A percentile compares a stretch with the other conserved stretches of the same genome.
Evolutionary conservation across 208 protist genomes (phyloP).

Genomic region (Polymyxa betae): DNA sequence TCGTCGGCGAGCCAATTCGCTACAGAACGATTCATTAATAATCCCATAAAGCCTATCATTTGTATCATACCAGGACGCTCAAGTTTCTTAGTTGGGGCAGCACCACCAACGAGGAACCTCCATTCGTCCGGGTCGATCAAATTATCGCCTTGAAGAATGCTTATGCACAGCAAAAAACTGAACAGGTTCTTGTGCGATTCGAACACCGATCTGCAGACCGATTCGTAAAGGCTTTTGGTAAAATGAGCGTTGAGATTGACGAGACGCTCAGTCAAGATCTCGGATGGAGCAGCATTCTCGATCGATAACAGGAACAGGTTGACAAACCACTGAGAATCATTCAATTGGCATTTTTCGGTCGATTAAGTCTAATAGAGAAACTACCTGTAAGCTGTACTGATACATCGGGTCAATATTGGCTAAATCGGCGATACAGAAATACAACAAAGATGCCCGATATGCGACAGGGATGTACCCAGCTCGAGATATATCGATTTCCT

Average conservation of each 20-base stretch:
- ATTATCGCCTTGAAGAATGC: conserved; percentile 85
- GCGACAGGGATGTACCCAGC: conserved; percentile 92
- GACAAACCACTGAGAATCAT: conserved; percentile 84
- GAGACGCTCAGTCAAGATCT: conserved; percentile 78
- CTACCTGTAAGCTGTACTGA: conserved; percentile 72
- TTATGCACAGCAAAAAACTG: conserved; percentile 85
- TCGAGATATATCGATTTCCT: conserved; percentile 92
- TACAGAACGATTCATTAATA: conserved; percentile 33
- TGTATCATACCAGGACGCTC: conserved; percentile 20
- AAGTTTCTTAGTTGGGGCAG: conserved; percentile 55
- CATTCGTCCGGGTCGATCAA: conserved; percentile 81
- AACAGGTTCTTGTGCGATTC: conserved; percentile 96
- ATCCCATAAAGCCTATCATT: neutral
- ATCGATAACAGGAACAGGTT: conserved; percentile 83
- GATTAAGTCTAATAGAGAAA: conserved; percentile 84
- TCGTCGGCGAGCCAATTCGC: conserved; percentile 87
- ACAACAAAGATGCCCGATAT: conserved; percentile 89
- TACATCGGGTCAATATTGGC: conserved; percentile 89
- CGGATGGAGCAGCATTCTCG: conserved; percentile 64
- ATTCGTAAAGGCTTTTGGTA: conserved; percentile 92
- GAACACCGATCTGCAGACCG: conserved; percentile 95
- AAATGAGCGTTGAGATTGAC: conserved; percentile 87
- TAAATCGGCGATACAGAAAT: conserved; percentile 95
- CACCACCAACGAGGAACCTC: conserved; percentile 72
- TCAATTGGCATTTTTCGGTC: conserved; percentile 65